Percentiles rank a stretch among this genome's conserved stretches.
Evolutionary conservation across 2,329 filamentous ascomycete species (phyloP).

Genomic region (Acephala macrosclerotiorum): DNA sequence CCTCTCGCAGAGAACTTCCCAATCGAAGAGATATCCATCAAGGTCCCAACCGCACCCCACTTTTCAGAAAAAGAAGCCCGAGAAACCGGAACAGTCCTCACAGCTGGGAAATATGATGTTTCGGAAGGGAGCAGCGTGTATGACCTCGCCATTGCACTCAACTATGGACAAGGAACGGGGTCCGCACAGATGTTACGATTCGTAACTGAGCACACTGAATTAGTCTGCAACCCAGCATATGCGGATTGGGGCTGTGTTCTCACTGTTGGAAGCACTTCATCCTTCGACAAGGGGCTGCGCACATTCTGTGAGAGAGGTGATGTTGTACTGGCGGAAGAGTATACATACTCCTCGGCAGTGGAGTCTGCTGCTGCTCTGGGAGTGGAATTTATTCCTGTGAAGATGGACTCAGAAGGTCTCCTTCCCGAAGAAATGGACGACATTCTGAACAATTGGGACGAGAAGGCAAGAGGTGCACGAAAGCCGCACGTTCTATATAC

Average conservation of each 20-base stretch:
- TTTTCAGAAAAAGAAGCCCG: conserved; percentile 75
- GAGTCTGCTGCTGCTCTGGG: conserved; percentile 71
- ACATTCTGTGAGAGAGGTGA: conserved; percentile 83
- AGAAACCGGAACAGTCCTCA: conserved; percentile 65
- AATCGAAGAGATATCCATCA: conserved; percentile 79
- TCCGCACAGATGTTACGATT: conserved; percentile 88
- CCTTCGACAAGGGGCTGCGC: conserved; percentile 82
- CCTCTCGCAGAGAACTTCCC: conserved; percentile 93
- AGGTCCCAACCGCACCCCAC: conserved; percentile 71
- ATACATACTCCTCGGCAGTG: conserved; percentile 80
- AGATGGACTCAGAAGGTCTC: conserved; percentile 72
- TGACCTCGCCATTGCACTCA: conserved; percentile 88
- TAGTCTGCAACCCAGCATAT: conserved; percentile 87
- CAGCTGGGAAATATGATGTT: conserved; percentile 85
- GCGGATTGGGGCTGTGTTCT: conserved; percentile 88
- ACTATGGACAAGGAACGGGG: conserved; percentile 90
- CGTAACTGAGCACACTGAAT: conserved; percentile 93
- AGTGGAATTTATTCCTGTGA: conserved; percentile 64
- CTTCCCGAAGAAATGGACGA: conserved; percentile 67
- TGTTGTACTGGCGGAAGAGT: conserved; percentile 85
- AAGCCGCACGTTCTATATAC: conserved; percentile 76
- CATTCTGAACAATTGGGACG: conserved; percentile 71
- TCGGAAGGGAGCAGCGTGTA: conserved; percentile 61
- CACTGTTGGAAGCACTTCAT: conserved; percentile 85
- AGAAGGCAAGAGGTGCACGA: conserved; percentile 57